These are phyloP conservation scores for Cryphonectria parasitica DNA, from an alignment of 2,329 filamentous ascomycete genomes.

Conservation along the genomic window DNA sequence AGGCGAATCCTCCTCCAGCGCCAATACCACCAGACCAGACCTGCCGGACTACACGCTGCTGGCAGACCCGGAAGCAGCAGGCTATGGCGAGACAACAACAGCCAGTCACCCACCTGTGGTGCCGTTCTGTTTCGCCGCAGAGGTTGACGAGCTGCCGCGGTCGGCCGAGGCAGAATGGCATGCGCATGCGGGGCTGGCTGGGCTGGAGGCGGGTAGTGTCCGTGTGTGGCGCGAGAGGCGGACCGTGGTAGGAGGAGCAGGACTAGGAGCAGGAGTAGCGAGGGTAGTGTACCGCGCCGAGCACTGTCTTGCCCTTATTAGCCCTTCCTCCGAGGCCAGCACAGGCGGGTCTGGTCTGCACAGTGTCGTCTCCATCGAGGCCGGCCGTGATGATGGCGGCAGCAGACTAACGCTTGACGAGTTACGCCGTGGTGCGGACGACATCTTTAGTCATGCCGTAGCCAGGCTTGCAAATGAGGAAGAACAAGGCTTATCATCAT, in stretches of 20 bases:
- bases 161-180: slow-evolving; percentile 83
- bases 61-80: slow-evolving; percentile 36
- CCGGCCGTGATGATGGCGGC: neutral
- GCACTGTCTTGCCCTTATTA: slow-evolving; percentile 19
- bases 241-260: too few species aligned
- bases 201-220: slow-evolving; percentile 35
- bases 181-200: slow-evolving; percentile 63
- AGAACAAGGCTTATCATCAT: neutral
- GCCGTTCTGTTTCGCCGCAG: slow-evolving; percentile 74
- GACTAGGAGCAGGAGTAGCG: neutral
- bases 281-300: slow-evolving; percentile 5
- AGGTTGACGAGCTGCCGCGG: slow-evolving; percentile 78
- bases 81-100: slow-evolving; percentile 30
- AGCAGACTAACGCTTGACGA: neutral
- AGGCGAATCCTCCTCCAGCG: slow-evolving; percentile 39
- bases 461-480: neutral
- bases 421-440: neutral
- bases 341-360: slow-evolving; percentile 16
- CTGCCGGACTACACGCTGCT: slow-evolving; percentile 58
- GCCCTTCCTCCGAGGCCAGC: neutral
- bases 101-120: slow-evolving; percentile 32
- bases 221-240: slow-evolving; percentile 26
- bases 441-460: slow-evolving; percentile 1
- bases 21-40: slow-evolving; percentile 34
- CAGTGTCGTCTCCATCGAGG: slow-evolving; percentile 16